Conservation (phyloP, 495 filamentous ascomycete species). For the Chaetomium fimeti region DNA sequence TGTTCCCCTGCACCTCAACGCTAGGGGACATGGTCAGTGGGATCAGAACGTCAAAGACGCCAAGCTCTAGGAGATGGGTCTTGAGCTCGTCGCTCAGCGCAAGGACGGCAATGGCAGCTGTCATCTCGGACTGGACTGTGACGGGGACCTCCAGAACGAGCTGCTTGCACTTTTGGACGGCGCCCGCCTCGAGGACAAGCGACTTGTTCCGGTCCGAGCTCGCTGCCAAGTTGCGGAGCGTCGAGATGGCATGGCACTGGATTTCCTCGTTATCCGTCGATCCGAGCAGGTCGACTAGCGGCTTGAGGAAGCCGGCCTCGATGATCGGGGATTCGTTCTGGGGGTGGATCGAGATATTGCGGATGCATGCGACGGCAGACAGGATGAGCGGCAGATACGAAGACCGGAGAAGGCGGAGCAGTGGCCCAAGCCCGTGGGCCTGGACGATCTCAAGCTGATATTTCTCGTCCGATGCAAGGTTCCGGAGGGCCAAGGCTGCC, state of each 20-base stretch:
- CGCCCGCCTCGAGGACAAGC: slow-evolving; percentile 90
- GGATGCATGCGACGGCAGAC: slow-evolving; percentile 95
- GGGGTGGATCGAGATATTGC: slow-evolving; percentile 99
- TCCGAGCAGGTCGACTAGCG: slow-evolving; percentile 87
- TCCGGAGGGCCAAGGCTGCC: slow-evolving; percentile 88
- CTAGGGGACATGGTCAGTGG: slow-evolving; percentile 92
- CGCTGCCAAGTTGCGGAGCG: slow-evolving; percentile 89
- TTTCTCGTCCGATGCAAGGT: slow-evolving; percentile 95
- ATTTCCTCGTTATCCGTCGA: slow-evolving; percentile 98
- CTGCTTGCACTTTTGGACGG: slow-evolving; percentile 97
- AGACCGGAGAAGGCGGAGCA: slow-evolving; percentile 87
- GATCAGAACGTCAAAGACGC: slow-evolving; percentile 95
- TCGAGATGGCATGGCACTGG: slow-evolving; percentile 97
- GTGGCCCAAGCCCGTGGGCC: slow-evolving; percentile 75
- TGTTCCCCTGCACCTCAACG: slow-evolving; percentile 97
- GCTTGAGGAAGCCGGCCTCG: slow-evolving; percentile 91
- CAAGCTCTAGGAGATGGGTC: slow-evolving; percentile 81
- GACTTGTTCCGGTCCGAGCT: slow-evolving; percentile 97
- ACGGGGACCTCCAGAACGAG: slow-evolving; percentile 90
- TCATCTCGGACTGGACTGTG: slow-evolving; percentile 98
- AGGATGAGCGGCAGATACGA: slow-evolving; percentile 94
- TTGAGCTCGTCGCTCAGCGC: slow-evolving; percentile 96
- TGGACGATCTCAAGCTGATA: slow-evolving; percentile 97
- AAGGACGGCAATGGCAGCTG: slow-evolving; percentile 95
- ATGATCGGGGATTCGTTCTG: slow-evolving; percentile 99